Conservation (phyloP, 176 grass and related monocot species). For the Olyra latifolia region DNA sequence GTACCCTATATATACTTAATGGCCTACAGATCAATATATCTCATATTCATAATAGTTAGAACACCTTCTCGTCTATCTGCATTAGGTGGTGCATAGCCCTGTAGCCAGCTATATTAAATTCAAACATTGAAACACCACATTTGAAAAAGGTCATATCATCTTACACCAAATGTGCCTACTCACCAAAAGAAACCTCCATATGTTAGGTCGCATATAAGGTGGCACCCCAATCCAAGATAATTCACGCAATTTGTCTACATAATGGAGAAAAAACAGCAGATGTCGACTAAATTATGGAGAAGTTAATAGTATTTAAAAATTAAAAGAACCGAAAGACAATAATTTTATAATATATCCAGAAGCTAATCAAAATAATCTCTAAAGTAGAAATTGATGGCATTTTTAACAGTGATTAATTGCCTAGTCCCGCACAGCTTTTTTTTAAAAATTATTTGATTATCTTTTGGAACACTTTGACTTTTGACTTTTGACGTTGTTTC, state of each 20-base stretch:
- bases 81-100: constrained; percentile 98
- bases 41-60: too few relatives aligned
- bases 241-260: constrained; percentile 86
- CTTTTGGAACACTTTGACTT: too few relatives aligned
- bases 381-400: neutral
- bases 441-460: too few relatives aligned
- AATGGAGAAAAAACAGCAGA: constrained; percentile 22
- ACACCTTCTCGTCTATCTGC: constrained; percentile 85
- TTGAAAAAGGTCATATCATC: constrained; percentile 6
- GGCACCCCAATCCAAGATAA: constrained; percentile 96
- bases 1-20: too few relatives aligned
- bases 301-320: neutral
- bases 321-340: neutral
- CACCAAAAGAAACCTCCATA: constrained; percentile 98
- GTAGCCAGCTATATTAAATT: constrained; percentile 84
- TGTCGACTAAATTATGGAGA: constrained; percentile 13
- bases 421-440: too few relatives aligned
- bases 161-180: neutral
- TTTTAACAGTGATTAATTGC: neutral
- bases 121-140: constrained; percentile 35
- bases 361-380: neutral
- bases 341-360: neutral
- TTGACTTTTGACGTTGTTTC: too few relatives aligned
- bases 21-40: too few relatives aligned
- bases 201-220: constrained; percentile 93